Base-by-base conservation (phyloP, 2,329 filamentous ascomycete species). In the Trichoderma afroharzianum region DNA sequence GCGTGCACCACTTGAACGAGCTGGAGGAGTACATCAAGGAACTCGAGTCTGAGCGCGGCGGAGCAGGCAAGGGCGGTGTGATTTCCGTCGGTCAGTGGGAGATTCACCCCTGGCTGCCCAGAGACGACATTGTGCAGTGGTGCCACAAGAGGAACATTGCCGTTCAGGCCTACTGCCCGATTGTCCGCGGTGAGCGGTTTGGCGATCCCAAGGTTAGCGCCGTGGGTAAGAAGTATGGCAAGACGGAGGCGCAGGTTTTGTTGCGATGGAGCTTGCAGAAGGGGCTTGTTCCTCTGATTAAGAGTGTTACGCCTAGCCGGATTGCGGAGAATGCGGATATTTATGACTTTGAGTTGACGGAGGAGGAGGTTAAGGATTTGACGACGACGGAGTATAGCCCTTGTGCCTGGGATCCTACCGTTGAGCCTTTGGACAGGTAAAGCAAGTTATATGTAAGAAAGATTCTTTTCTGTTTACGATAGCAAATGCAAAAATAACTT, bases 51-150 rank as follows among this genome's bases (percentile, higher is more conserved):
- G 88, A 89, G 79, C 86, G 87, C 57, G 86, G 89, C 59, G 89
- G 88, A 1, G 82, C 84, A 71, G 91, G 90, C 11, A 90, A 89
- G 75, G 90, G 88, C 58, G 93, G 93, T 28, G 84, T 93, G 53
- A 87, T 97, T 77, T 92, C 91, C 73, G 92, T 97, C 47, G 94
- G 93, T 53, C 95, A 97, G 82, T 94, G 92, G 81, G 95, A 98
- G 82, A 83, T 98, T 12, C 95, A 98, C 81, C 95, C 95, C 1
- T 98, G 94, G 94, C 88, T 94, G 55, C 86, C 90, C 9, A 86
- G 94, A n/a, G 83, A 86, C 26, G 94, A 97, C 77, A 93, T 98
- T 73, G 90, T 91, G 9, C 83, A 88, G 61, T 98, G 94, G 94
- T 92, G 92, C 76, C 80, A 85, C 74, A 85, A 90, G 80, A 85